Evolutionary conservation across 1,284 basidiomycete species (phyloP).

Genomic region (Bjerkandera adusta): DNA sequence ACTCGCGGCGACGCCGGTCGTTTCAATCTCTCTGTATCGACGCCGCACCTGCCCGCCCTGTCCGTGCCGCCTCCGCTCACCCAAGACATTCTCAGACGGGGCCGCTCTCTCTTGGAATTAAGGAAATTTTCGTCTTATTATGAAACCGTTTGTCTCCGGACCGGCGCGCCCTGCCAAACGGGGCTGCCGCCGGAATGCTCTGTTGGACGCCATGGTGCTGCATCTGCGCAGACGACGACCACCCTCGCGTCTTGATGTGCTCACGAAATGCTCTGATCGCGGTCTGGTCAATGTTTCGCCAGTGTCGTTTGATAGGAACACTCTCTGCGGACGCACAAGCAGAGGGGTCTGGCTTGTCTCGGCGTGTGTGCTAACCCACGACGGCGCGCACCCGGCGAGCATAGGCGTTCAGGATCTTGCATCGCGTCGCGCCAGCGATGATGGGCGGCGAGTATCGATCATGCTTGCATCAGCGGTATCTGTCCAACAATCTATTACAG

Average conservation of each 20-base stretch:
- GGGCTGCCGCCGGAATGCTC: too few relatives aligned
- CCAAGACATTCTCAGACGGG: too few relatives aligned
- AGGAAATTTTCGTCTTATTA: neutral
- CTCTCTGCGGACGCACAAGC: neutral
- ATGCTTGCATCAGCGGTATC: neutral
- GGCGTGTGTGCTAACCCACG: neutral
- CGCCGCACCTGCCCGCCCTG: neutral
- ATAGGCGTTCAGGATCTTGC: neutral
- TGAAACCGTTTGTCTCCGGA: neutral
- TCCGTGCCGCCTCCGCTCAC: neutral
- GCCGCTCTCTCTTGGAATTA: too few relatives aligned
- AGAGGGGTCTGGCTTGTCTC: neutral
- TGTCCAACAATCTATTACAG: too few relatives aligned
- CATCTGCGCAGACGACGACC: too few relatives aligned
- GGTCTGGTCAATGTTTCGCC: too few relatives aligned
- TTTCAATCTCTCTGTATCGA: neutral
- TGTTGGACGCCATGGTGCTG: too few relatives aligned
- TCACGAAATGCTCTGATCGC: too few relatives aligned
- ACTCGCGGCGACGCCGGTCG: neutral
- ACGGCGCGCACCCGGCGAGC: neutral
- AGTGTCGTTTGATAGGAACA: too few relatives aligned
- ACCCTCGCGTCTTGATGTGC: too few relatives aligned
- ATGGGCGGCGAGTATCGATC: neutral
- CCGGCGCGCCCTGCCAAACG: neutral
- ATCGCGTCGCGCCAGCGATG: neutral